Conservation (phyloP, 1,139 yeast genomes). For the Geotrichum phurueaensis region DNA sequence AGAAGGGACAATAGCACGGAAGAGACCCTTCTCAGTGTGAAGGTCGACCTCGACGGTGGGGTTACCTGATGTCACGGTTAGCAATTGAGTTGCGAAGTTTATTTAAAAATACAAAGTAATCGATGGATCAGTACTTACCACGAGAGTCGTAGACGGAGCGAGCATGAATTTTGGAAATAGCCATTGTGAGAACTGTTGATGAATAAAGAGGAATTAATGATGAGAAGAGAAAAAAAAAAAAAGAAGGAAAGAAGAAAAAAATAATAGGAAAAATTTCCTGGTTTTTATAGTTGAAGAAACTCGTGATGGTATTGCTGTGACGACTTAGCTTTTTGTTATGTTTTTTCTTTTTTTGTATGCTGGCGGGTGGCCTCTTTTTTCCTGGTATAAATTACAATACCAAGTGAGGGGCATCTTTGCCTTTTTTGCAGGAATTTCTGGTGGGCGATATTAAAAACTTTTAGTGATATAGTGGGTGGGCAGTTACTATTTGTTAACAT, state of each 20-base stretch:
- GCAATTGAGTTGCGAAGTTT: neutral
- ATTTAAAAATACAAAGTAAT: too few species aligned
- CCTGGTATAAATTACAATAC: neutral
- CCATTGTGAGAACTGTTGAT: slow-evolving; percentile 35
- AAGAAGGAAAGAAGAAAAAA: slow-evolving; percentile 1
- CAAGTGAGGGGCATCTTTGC: slow-evolving; percentile 4
- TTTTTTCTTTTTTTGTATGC: neutral
- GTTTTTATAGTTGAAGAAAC: neutral
- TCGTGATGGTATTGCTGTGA: neutral
- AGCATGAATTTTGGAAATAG: slow-evolving; percentile 66
- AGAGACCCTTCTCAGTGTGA: slow-evolving; percentile 76
- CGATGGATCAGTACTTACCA: slow-evolving; percentile 41
- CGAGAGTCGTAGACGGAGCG: slow-evolving; percentile 96
- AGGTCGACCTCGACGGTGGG: slow-evolving; percentile 96
- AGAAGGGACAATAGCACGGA: slow-evolving; percentile 93
- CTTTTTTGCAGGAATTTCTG: neutral
- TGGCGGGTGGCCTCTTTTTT: slow-evolving; percentile 2
- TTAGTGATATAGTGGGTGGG: slow-evolving; percentile 10
- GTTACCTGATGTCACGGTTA: slow-evolving; percentile 37
- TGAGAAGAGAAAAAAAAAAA: neutral
- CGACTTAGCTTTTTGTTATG: neutral
- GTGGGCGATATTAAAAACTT: neutral
- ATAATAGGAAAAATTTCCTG: neutral
- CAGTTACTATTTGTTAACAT: too few species aligned
- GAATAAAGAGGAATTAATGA: neutral